Base-by-base conservation (phyloP, 257 asterid genomes). In the Capsicum baccatum region DNA sequence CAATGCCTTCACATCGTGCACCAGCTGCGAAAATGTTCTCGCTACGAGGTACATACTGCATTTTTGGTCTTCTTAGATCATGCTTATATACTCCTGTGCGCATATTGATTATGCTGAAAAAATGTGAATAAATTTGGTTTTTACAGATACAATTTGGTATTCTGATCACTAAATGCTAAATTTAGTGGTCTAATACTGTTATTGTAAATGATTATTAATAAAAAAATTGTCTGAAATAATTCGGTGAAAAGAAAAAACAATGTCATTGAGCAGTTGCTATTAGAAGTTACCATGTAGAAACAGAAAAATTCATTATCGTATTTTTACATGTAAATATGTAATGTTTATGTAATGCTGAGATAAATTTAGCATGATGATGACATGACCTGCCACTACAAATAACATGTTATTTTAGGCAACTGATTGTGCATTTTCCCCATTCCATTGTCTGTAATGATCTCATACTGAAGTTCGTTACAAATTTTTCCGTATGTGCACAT, bases 21-120 rank as follows among this genome's bases (percentile, higher is more conserved):
- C 94, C 98, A 85, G 88, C 96, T 86, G 98, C 98, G n/a, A 96
- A 94, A 89, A 94, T 91, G 86, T 94, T 96, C 84, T 91, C 97
- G 19, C 93, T 95, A 81, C 91, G 88, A 91, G 99, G 98, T 95
- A 90, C 62, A 56, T 35, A 88, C 54, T 88, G 52, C 69, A 52
- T 50, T 15, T 35, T 52, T 70, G 64, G 44, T 80, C 59, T 79
- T 13, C 85, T 80, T 85, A 35, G 70, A 83, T 56, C 81, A 71
- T 87, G 71, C 12, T 66, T 83, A 44, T 78, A 54, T 55, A 10
- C 81, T 52, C 63, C 81, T 52, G 81, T 76, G 63, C 81, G 8
- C 52, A 21, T 52, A 47, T 62, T 50, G 13, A 21, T 50, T 50
- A 55, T 76, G 48, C 81, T 76, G 58, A 63, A 33, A 8, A 52